Evolutionary conservation across 2,329 filamentous ascomycete genomes (phyloP).

Genomic region (Podosphaera leucotricha): DNA sequence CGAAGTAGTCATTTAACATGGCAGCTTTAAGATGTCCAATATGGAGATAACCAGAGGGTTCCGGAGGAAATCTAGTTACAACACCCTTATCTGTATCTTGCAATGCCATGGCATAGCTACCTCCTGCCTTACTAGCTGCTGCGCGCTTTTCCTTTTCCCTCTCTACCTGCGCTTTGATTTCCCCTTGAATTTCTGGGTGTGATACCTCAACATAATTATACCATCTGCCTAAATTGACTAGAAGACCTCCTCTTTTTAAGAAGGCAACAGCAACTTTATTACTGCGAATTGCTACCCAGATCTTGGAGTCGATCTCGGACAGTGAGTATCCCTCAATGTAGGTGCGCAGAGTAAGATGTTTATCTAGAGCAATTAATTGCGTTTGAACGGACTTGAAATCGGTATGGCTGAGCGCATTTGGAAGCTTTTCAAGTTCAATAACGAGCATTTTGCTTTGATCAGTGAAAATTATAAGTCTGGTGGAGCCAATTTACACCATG

Average conservation of each 20-base stretch:
- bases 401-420: slow-evolving; percentile 26
- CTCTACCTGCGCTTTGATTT: slow-evolving; percentile 45
- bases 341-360: slow-evolving; percentile 65
- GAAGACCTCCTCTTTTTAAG: slow-evolving; percentile 52
- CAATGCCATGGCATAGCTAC: slow-evolving; percentile 71
- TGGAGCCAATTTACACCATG: no score
- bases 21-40: slow-evolving; percentile 92
- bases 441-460: slow-evolving; percentile 25
- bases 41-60: slow-evolving; percentile 73
- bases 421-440: slow-evolving; percentile 29
- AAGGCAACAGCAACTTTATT: slow-evolving; percentile 70
- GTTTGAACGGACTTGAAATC: slow-evolving; percentile 72
- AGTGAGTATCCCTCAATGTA: slow-evolving; percentile 66
- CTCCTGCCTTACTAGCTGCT: slow-evolving; percentile 50
- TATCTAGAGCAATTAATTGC: slow-evolving; percentile 54
- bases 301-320: slow-evolving; percentile 51
- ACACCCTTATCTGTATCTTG: slow-evolving; percentile 72
- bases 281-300: slow-evolving; percentile 62
- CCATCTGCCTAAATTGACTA: slow-evolving; percentile 65
- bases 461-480: no score
- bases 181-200: slow-evolving; percentile 51
- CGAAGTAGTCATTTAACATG: slow-evolving; percentile 88
- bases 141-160: slow-evolving; percentile 46
- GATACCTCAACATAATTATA: slow-evolving; percentile 65
- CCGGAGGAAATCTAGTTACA: slow-evolving; percentile 77